Base-by-base conservation (phyloP, 176 grass and related monocot species). In the Musa beccarii region DNA sequence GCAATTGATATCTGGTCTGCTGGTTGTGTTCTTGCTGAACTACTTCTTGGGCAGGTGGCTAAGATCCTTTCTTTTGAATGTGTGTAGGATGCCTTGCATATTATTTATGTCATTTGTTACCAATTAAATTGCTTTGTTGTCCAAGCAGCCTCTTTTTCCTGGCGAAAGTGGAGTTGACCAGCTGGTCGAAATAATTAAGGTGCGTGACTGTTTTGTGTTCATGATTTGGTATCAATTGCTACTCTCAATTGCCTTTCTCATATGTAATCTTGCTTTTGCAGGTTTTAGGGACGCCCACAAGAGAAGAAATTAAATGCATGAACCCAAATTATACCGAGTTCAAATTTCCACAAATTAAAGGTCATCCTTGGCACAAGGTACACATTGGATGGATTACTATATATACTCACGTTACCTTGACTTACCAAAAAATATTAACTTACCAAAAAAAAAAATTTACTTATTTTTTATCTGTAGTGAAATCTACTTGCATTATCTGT, bases 1-100 rank as follows among this genome's bases (percentile, higher is more conserved):
- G 92, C 88, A 74, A 96, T 96, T 81, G 92, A 96, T 16, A 83
- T 91, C 79, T 96, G 92, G 92, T 96, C 92, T 76, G 84, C 89
- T 79, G 92, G 92, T 63, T 96, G 89, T 66, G 86, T 96, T 85
- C 82, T 96, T 81, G 92, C 92, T 84, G 92, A 96, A 75, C 86
- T 96, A 71, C 81, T 96, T 14, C 66, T 96, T 51, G 89, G 86
- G 63, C 84, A 91, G 84, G 92, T 96, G 89, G 72, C 16, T 59
- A 53, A 43, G 14, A 83, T 70, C 0, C 11, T 22, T 51, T 51
- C 52, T 51, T n/a, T 70, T 34, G 22, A 70, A 51, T 70, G 5
- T 17, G 17, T 9, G 11, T 70, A 51, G 3, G 4, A 11, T 70
- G 10, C 9, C 43, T 9, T 70, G 4, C 9, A 20, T n/a, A 34